Base-by-base conservation (phyloP, 805 yeast species). In the Yarrowia sp. region DNA sequence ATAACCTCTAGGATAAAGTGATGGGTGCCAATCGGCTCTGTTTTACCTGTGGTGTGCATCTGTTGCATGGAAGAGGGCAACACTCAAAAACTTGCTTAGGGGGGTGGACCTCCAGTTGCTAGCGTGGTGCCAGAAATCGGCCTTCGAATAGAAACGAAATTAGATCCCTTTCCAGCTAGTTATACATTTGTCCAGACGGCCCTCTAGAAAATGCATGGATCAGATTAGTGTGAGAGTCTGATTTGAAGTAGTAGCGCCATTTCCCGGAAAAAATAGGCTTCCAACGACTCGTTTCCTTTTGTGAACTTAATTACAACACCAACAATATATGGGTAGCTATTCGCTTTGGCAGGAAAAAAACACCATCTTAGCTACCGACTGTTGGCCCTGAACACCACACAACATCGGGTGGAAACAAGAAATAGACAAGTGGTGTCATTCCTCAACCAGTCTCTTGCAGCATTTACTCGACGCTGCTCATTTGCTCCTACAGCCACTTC, bases 281-380 rank as follows among this genome's bases (percentile, higher is more conserved):
- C 24, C 59, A 51, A 51, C 59, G 59, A 36, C 59, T 51, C 59
- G 38, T 19, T 48, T 16, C 54, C 26, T 48, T 48, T 51, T 51
- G 59, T 51, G 59, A 51, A 51, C 32, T 12, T 51, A 22, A 51
- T 51, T 24, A 51, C 59, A 35, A 51, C 59, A 51, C 59, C 59
- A 32, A 21, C 59, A 51, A 51, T 51, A 51, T 51, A 51, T 51
- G 35, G 59, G 59, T 51, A 41, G 43, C 59, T 51, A 51, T 51
- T 51, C 59, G 59, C 59, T 51, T 51, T 51, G 38, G 32, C 16
- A 4, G 19, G 38, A 30, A 10, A 48, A 32, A 8, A 48, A 22
- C 8, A 22, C 11, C 41, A 40, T 40, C 10, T 41, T 51, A n/a
- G 32, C 43, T 51, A n/a, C n/a, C 12, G 58, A 35, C 12, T 22